Evolutionary conservation across 257 asterid genomes (phyloP), one percentile per base, ranked within the genome.

Genomic region (Datura wrightii): DNA sequence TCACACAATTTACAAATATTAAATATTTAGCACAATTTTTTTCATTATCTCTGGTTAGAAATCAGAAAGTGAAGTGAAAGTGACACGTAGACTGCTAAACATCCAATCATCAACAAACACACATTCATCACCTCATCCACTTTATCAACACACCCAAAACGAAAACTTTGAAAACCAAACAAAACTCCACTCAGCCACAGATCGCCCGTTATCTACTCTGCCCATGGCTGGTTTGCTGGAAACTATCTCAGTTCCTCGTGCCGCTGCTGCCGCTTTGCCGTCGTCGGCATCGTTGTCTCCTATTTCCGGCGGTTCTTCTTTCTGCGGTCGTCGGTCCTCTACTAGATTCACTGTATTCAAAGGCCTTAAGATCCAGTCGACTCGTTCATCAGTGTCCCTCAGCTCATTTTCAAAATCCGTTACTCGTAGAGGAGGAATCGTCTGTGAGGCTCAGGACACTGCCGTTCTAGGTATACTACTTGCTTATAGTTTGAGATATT

Each of bases 371-470:
- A 79, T 93, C 90, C 95, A 90, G 70, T 86, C 86, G 19, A 18
- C 90, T 71, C 93, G 94, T 37, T 89, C 96, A 13, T 83, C 93
- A 0, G 74, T 86, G 3, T 90, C 92, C 54, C 84, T 91, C 18
- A 84, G 62, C 65, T 90, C 88, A 16, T 82, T 39, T 50, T 82
- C 92, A 14, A 90, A 85, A 83, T 79, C 87, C 55, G 85, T 85
- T 70, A 87, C 85, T 62, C 85, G 93, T 19, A 72, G 80, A 44
- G 92, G 91, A 58, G 79, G 85, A 82, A 91, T 95, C 59, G 95
- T 92, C 50, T 95, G 99, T 91, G 99, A 95, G 86, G 97, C 99
- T 3, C 95, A 91, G 90, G 89, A 93, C 2, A 91, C 97, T 18
- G 93, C 97, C 36, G 87, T 89, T 15, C 87, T 87, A 86, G 97